Evolutionary conservation across 768 basidiomycete genomes (phyloP), one percentile per base, ranked within the genome.

Genomic region (Ramaria sp.): DNA sequence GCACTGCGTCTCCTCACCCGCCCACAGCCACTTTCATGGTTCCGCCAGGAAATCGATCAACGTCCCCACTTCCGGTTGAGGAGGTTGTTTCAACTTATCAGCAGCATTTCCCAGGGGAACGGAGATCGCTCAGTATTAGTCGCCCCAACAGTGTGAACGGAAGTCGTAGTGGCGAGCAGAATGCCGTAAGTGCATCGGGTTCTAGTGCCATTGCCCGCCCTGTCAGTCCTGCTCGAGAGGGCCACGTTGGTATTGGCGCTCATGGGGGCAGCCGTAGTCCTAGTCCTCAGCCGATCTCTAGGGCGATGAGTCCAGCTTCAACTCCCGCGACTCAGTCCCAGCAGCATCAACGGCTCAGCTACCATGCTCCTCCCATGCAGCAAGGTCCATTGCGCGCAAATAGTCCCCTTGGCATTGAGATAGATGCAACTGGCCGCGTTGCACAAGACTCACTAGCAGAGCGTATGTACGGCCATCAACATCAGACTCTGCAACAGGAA

Each of bases 21-120:
- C 86, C 86, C 4, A 83, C 75, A n/a, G 80, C 88, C 1, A 86
- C 77, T 7, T 81, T 92, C 66, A 89, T 87, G 80, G 78, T 82
- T 48, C 83, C 88, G 7, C 83, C 81, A 15, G 71, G 70, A 5
- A 52, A 45, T 30, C 51, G 57, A 17, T 53, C 63, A 1, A 41
- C 74, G 0, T 66, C 70, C 3, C 71, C 73, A 31, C 70, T 82
- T n/a, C 74, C 79, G 0, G 81, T 91, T 17, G 83, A 88, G 56
- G 80, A 82, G n/a, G 83, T 91, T 7, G 69, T 91, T 15, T 73
- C 75, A 0, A 78, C 82, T 61, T 97, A 97, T 65, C 80, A 84
- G 27, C 91, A 92, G 64, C 80, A 85, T 1, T 79, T 97, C 66
- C 94, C 93, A 7, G 93, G 91, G 3, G 94, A 96, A 67, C 73